A percentile compares a stretch with the other conserved stretches of the same genome.
Conservation (phyloP, 805 yeast genomes). For the Starmerella stigmatis region DNA sequence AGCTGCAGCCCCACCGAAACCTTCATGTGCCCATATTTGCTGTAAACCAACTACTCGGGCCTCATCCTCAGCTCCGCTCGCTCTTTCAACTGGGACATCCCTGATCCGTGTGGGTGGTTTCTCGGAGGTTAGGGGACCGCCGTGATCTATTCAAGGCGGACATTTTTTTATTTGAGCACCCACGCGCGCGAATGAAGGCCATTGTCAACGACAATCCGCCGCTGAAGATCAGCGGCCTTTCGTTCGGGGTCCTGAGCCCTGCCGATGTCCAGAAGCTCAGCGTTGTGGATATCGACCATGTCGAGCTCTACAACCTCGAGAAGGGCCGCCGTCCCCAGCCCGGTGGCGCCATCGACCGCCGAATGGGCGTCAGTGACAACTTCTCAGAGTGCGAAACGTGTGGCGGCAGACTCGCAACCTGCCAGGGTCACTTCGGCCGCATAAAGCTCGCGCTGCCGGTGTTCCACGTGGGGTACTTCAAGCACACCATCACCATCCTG, state of each 20-base stretch:
- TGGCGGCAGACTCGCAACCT: conserved; percentile 79
- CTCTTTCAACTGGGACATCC: too few relatives aligned
- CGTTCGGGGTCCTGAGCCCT: conserved; percentile 87
- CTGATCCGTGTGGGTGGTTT: too few relatives aligned
- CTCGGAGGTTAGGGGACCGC: background rate
- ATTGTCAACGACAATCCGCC: conserved; percentile 66
- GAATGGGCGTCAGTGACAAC: conserved; percentile 90
- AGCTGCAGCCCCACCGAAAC: too few relatives aligned
- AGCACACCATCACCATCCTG: conserved; percentile 73
- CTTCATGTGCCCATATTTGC: too few relatives aligned
- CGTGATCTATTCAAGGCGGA: background rate
- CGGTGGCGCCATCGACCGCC: conserved; percentile 81
- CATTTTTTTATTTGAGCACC: conserved; percentile 2
- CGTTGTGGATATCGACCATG: conserved; percentile 83
- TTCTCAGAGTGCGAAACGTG: conserved; percentile 83
- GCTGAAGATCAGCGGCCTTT: conserved; percentile 77
- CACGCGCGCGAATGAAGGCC: conserved; percentile 30
- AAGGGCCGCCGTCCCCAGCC: conserved; percentile 73
- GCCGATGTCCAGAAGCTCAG: conserved; percentile 86
- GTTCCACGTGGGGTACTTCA: conserved; percentile 95
- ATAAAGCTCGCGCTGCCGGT: conserved; percentile 87
- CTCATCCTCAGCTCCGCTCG: too few relatives aligned
- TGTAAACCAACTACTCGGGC: too few relatives aligned
- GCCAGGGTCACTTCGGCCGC: conserved; percentile 99
- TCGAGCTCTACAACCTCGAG: conserved; percentile 86